Evolutionary conservation across 2,329 filamentous ascomycete genomes (phyloP), one percentile per base, ranked within the genome.

Genomic region (Colletotrichum noveboracense): DNA sequence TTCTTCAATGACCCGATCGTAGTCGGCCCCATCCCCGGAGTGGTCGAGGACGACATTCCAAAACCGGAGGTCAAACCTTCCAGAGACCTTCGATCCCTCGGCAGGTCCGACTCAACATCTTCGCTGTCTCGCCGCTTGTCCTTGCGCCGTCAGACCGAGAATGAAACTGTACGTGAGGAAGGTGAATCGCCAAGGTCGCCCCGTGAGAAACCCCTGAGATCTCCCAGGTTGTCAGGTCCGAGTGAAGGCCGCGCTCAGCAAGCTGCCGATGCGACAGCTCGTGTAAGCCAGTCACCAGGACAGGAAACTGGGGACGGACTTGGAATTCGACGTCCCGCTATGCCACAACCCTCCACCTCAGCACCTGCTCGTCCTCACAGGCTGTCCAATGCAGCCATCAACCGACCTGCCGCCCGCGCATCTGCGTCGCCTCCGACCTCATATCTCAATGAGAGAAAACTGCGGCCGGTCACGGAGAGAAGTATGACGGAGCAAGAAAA

Each of bases 1-100:
- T 97, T 98, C 83, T 98, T 98, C 85, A 88, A 87, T 18, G 93
- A 96, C 81, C 85, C 89, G 34, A 92, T 97, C 34, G 91, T 98
- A 68, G 91, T 90, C 14, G 90, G 90, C 24, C 90, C 93, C 5
- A 98, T 98, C 79, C 95, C 96, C 1, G 94, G 94, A 7, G 87
- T 98, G 34, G 92, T 96, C 8, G 94, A 93, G 56, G 95, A 98
- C 80, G 96, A 98, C 81, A 78, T 92, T 26, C 90, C 74, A 7
- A 86, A 82, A 71, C 81, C 85, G 10, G 81, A 83, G 70, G 79
- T 79, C 36, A 80, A 79, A 24, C 76, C 78, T 13, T 79, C 83
- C 24, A 84, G 82, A 68, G 88, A 88, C 56, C 78, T 82, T 43
- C 83, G 28, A 78, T 80, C 30, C 83, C 78, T 77, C 79, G 80